phyloP scores from a whole-genome alignment of 345 rosid species.

The Eucalyptus cladocalyx region DNA sequence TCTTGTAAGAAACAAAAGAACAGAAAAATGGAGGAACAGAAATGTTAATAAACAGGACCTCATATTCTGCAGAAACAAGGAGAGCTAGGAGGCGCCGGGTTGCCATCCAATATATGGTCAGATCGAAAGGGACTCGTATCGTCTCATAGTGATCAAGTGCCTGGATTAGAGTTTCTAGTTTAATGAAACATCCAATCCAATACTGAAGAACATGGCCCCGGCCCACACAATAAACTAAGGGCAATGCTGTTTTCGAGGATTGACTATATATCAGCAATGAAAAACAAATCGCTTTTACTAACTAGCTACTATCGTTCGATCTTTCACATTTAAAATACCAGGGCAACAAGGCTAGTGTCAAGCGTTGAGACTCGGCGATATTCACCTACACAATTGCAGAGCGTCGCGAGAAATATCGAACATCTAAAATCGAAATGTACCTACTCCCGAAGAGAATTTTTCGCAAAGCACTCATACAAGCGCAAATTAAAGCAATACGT shows the following conservation, averaged over 20 bases:
- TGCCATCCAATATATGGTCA: neutral
- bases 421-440: neutral
- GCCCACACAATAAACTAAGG: neutral
- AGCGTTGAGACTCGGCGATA: neutral
- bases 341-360: neutral
- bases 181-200: neutral
- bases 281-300: neutral
- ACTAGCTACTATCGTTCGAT: neutral
- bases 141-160: neutral
- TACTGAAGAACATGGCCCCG: neutral
- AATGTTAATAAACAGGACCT: too few species aligned
- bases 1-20: too few species aligned
- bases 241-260: neutral
- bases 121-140: neutral
- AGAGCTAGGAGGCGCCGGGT: neutral
- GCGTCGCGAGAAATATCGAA: neutral
- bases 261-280: neutral
- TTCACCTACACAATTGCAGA: neutral
- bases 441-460: neutral
- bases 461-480: neutral
- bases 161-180: neutral
- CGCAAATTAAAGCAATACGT: neutral
- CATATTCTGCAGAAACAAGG: neutral
- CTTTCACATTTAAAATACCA: neutral
- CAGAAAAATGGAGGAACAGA: too few species aligned